A percentile compares a stretch with the other conserved stretches of the same genome.
These are phyloP conservation scores for Begonia loranthoides DNA, from an alignment of 306 rosid species.

Conservation along the genomic window DNA sequence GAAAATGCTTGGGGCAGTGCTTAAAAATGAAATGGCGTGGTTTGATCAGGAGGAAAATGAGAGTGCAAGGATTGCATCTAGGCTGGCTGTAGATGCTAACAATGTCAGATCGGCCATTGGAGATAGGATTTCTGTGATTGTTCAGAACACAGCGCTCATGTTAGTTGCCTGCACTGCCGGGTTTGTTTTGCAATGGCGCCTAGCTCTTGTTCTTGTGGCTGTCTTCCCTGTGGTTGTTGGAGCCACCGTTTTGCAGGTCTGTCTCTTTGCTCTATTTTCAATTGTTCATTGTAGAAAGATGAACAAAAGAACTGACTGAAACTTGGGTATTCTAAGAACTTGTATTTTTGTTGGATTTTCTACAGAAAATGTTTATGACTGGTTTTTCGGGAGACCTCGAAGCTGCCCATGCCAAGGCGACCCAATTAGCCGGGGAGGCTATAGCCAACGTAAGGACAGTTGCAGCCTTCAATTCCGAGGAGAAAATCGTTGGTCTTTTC, in stretches of 20 bases:
- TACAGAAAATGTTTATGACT: conserved; percentile 95
- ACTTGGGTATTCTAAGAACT: too few species aligned
- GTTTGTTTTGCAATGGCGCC: conserved; percentile 92
- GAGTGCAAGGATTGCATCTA: conserved; percentile 72
- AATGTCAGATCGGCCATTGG: conserved; percentile 93
- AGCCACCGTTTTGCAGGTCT: conserved; percentile 94
- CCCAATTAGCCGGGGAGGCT: conserved; percentile 96
- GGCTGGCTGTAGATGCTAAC: conserved; percentile 89
- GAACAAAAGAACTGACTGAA: too few species aligned
- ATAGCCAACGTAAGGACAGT: conserved; percentile 91
- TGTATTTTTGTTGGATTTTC: too few species aligned
- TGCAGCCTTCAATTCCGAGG: conserved; percentile 84
- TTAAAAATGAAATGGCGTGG: conserved; percentile 93
- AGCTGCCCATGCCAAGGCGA: conserved; percentile 86
- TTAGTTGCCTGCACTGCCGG: conserved; percentile 90
- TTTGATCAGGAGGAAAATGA: conserved; percentile 90
- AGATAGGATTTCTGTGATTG: conserved; percentile 83
- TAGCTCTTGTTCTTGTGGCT: conserved; percentile 84
- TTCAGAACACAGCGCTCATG: conserved; percentile 90
- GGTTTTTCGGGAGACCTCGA: conserved; percentile 98
- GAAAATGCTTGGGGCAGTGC: conserved; percentile 63
- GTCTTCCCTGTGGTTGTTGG: conserved; percentile 97
- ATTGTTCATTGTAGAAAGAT: too few species aligned
- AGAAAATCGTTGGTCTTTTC: conserved; percentile 64
- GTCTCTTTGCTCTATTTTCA: too few species aligned